Conservation (phyloP, 2,329 filamentous ascomycete genomes). For the Rosellinia necatrix region DNA sequence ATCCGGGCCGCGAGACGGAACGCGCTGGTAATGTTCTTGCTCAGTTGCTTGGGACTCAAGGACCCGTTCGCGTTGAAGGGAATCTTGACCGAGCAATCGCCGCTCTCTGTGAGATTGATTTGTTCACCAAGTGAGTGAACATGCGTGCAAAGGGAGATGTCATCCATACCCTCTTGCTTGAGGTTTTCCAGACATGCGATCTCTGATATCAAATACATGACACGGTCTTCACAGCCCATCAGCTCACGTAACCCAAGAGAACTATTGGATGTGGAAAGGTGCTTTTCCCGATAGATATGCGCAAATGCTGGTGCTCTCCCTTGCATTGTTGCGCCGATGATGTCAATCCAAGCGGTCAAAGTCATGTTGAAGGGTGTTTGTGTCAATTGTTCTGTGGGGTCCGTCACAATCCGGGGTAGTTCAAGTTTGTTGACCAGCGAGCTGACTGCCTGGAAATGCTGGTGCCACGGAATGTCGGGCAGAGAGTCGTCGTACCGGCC, state of each 20-base stretch:
- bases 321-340: slow-evolving; percentile 90
- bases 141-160: slow-evolving; percentile 85
- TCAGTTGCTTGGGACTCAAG: slow-evolving; percentile 80
- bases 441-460: slow-evolving; percentile 91
- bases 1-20: slow-evolving; percentile 93
- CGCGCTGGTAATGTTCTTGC: slow-evolving; percentile 84
- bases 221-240: slow-evolving; percentile 95
- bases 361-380: slow-evolving; percentile 94
- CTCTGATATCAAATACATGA: slow-evolving; percentile 98
- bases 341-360: slow-evolving; percentile 93
- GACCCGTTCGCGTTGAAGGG: slow-evolving; percentile 72
- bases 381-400: slow-evolving; percentile 60
- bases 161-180: slow-evolving; percentile 80
- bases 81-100: slow-evolving; percentile 61
- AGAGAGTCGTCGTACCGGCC: slow-evolving; percentile 83
- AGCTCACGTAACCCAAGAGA: slow-evolving; percentile 81
- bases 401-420: slow-evolving; percentile 70
- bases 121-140: slow-evolving; percentile 86
- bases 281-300: slow-evolving; percentile 94
- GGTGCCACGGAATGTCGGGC: slow-evolving; percentile 93
- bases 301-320: slow-evolving; percentile 86
- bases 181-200: slow-evolving; percentile 94
- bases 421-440: slow-evolving; percentile 85
- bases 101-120: slow-evolving; percentile 78
- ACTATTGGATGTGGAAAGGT: slow-evolving; percentile 68